phyloP scores from a whole-genome alignment of 345 rosid species.

The Arabidopsis thaliana region DNA sequence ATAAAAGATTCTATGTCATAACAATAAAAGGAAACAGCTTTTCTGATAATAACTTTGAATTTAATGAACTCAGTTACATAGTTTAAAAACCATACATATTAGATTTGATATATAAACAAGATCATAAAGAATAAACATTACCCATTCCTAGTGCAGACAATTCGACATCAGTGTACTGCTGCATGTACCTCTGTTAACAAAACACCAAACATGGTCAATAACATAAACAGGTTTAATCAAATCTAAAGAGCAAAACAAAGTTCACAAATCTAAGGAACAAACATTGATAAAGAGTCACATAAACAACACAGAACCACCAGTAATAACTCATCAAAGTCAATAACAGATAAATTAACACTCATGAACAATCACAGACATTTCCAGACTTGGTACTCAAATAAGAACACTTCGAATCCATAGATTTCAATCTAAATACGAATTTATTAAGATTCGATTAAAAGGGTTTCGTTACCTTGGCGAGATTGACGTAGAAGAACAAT shows the following conservation, averaged over 20 bases:
- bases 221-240: constrained; percentile 1
- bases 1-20: constrained; percentile 8
- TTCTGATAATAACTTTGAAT: not conserved
- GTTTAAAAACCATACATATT: constrained; percentile 11
- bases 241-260: not conserved
- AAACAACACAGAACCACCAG: constrained; percentile 6
- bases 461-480: constrained; percentile 68
- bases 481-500: constrained; percentile 92
- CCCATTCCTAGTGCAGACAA: constrained; percentile 99
- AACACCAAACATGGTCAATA: constrained; percentile 15
- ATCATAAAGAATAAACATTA: constrained; percentile 41
- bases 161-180: constrained; percentile 85
- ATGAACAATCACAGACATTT: constrained; percentile 16
- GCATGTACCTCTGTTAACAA: constrained; percentile 84
- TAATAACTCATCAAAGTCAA: not conserved
- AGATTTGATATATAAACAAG: not conserved
- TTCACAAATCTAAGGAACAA: not conserved
- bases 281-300: constrained; percentile 10
- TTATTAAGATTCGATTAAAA: not conserved
- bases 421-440: not conserved
- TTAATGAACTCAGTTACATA: constrained; percentile 32
- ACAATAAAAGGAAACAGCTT: not conserved
- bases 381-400: not conserved
- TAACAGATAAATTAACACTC: not conserved
- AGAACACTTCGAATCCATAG: not conserved